phyloP scores from a whole-genome alignment of 2,329 filamentous ascomycete species.

The Atkinsonella hypoxylon region DNA sequence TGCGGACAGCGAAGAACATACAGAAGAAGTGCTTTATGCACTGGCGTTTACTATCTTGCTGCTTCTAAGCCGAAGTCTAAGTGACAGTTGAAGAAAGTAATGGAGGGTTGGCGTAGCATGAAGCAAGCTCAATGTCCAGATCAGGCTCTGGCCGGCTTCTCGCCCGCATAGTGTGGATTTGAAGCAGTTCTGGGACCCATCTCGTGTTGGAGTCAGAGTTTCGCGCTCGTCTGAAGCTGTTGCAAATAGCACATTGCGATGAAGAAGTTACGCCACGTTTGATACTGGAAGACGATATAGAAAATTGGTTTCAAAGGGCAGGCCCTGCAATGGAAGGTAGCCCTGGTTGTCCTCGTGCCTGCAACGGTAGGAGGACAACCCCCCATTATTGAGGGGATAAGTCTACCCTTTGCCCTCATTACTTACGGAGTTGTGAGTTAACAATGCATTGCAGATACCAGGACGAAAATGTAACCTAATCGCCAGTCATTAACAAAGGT shows the following conservation, averaged over 20 bases:
- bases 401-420: slow-evolving; percentile 18
- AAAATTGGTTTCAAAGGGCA: slow-evolving; percentile 21
- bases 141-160: background rate
- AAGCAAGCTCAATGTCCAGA: background rate
- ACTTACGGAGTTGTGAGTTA: background rate
- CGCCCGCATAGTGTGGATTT: background rate
- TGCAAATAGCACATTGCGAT: slow-evolving; percentile 5
- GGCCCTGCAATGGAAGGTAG: slow-evolving; percentile 25
- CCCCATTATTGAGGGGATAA: slow-evolving; percentile 37
- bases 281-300: background rate
- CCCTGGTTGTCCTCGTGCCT: slow-evolving; percentile 38
- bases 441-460: background rate
- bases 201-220: slow-evolving; percentile 88
- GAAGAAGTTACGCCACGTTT: background rate
- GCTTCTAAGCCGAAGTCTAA: background rate
- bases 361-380: slow-evolving; percentile 39
- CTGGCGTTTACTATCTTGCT: background rate
- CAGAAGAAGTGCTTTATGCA: slow-evolving; percentile 45
- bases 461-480: background rate
- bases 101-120: background rate
- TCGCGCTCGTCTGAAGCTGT: slow-evolving; percentile 64
- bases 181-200: slow-evolving; percentile 59
- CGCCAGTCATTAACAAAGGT: too few relatives aligned
- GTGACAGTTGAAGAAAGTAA: slow-evolving; percentile 3
- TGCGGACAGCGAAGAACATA: slow-evolving; percentile 72